Conservation (phyloP, 345 rosid species). For the Dovyalis caffra region DNA sequence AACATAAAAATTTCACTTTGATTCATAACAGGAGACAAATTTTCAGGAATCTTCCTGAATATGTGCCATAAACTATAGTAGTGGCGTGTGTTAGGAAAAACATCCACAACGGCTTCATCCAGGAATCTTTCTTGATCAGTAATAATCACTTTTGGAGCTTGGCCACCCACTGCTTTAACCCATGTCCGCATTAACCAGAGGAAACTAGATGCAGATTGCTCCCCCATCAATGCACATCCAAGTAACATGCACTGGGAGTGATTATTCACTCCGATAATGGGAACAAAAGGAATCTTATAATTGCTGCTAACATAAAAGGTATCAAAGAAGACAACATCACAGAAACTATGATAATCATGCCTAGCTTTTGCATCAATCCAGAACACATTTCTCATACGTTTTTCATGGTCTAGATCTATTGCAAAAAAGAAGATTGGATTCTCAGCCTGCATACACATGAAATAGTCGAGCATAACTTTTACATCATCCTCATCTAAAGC, state of each 20-base stretch:
- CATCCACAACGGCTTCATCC: slow-evolving; percentile 35
- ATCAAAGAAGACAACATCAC: slow-evolving; percentile 43
- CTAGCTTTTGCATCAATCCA: slow-evolving; percentile 46
- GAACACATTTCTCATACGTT: slow-evolving; percentile 37
- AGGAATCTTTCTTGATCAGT: slow-evolving; percentile 36
- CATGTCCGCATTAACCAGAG: slow-evolving; percentile 43
- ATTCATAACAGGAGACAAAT: slow-evolving; percentile 17
- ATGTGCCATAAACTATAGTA: slow-evolving; percentile 47
- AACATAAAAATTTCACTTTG: slow-evolving; percentile 26
- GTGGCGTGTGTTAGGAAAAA: slow-evolving; percentile 36
- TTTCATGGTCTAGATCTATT: slow-evolving; percentile 34
- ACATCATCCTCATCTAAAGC: slow-evolving; percentile 33
- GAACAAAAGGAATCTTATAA: slow-evolving; percentile 36
- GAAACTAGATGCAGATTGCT: slow-evolving; percentile 26
- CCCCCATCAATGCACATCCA: slow-evolving; percentile 45
- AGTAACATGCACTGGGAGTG: slow-evolving; percentile 41
- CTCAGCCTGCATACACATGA: slow-evolving; percentile 38
- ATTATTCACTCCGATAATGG: slow-evolving; percentile 46
- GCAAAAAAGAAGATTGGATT: slow-evolving; percentile 43
- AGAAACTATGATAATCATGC: slow-evolving; percentile 32
- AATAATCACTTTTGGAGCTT: slow-evolving; percentile 37
- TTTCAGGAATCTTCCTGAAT: slow-evolving; percentile 29
- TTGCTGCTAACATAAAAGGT: slow-evolving; percentile 30
- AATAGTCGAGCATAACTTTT: slow-evolving; percentile 32
- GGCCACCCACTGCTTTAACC: slow-evolving; percentile 38